These are phyloP conservation scores for Tetragonia tetragonoides DNA, from an alignment of 148 eudicot species.

Conservation along the genomic window DNA sequence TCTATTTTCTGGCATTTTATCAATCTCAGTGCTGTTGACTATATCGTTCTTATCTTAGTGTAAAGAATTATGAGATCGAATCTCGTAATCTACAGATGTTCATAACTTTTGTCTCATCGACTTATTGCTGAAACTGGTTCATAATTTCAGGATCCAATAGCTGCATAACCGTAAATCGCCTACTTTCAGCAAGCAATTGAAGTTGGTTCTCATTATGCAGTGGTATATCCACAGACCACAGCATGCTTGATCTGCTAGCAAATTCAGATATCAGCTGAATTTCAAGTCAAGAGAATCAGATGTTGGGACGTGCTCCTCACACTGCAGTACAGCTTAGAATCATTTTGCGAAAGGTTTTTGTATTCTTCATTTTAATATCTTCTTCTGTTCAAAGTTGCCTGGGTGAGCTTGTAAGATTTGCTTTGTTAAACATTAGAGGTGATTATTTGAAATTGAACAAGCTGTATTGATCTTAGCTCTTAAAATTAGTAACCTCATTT, in stretches of 20 bases:
- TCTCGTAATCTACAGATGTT: background rate
- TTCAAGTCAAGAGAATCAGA: background rate
- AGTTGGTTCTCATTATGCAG: slow-evolving; percentile 2
- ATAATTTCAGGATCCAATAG: slow-evolving; percentile 42
- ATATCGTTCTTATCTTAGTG: no score
- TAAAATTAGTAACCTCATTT: no score
- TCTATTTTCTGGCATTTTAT: background rate
- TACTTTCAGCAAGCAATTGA: background rate
- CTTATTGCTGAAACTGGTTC: background rate
- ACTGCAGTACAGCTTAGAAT: background rate
- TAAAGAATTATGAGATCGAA: no score
- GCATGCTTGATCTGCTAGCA: background rate
- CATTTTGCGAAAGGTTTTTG: background rate
- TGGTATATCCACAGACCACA: background rate
- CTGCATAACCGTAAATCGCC: slow-evolving; percentile 20
- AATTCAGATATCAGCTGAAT: slow-evolving; percentile 1
- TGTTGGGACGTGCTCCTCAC: background rate
- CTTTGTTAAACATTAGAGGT: slow-evolving; percentile 4
- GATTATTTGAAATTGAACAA: slow-evolving; percentile 1
- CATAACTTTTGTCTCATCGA: background rate
- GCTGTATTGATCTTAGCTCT: no score
- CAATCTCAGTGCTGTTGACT: background rate
- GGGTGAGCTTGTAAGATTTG: slow-evolving; percentile 18
- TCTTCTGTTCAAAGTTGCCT: slow-evolving; percentile 6
- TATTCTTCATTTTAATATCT: background rate